These are phyloP conservation scores for Nepenthes alata DNA, from an alignment of 179 eudicot species.

Conservation along the genomic window DNA sequence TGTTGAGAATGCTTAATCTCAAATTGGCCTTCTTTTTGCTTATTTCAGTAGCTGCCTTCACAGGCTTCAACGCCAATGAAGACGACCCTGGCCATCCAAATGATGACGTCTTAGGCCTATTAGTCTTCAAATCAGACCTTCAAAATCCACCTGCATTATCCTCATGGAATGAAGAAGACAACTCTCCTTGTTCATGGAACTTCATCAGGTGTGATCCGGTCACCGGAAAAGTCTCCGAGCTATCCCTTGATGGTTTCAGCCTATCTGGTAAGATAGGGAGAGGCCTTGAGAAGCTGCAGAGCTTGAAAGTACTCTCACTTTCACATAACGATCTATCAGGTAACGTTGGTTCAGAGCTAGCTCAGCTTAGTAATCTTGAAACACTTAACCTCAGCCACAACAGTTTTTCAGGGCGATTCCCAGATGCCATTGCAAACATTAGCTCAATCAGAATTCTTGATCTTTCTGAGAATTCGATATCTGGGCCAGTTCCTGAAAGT, in stretches of 20 bases:
- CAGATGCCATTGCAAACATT: conserved; percentile 16
- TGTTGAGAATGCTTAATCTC: neutral
- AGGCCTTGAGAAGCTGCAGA: conserved; percentile 59
- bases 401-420: conserved; percentile 45
- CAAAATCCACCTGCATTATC: conserved; percentile 37
- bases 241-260: conserved; percentile 38
- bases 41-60: neutral
- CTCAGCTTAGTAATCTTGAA: conserved; percentile 34
- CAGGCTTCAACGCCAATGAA: neutral
- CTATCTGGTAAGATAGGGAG: conserved; percentile 69
- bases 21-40: neutral
- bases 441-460: conserved; percentile 53
- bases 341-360: conserved; percentile 28
- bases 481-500: conserved; percentile 56
- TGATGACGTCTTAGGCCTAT: conserved; percentile 82
- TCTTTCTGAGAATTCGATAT: conserved; percentile 47
- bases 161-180: conserved; percentile 84
- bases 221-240: conserved; percentile 38
- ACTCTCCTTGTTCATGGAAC: conserved; percentile 82
- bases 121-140: conserved; percentile 78
- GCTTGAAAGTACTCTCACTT: conserved; percentile 43
- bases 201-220: conserved; percentile 50
- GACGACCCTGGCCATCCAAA: conserved; percentile 26
- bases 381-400: conserved; percentile 64
- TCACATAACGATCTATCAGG: conserved; percentile 62